A percentile compares a stretch with the other conserved stretches of the same genome.
Evolutionary conservation across 139 green algal genomes (phyloP).

Genomic region (Dunaliella primolecta): DNA sequence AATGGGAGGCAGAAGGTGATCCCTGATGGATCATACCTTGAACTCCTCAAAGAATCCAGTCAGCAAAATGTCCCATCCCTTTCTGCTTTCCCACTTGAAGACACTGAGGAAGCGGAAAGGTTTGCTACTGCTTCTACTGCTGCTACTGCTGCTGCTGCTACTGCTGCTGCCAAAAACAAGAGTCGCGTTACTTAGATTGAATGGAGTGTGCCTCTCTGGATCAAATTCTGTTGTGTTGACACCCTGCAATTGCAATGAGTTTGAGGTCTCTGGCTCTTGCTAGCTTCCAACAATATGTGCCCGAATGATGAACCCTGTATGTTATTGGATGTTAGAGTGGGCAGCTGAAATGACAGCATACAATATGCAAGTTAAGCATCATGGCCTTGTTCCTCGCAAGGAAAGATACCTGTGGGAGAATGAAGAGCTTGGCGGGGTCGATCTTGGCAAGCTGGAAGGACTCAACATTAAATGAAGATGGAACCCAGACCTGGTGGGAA

Average conservation of each 20-base stretch:
- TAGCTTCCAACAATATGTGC: too few species aligned
- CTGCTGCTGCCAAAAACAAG: too few species aligned
- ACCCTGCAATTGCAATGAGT: too few species aligned
- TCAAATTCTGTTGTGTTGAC: not conserved
- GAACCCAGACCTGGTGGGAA: conserved; percentile 34
- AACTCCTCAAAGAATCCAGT: not conserved
- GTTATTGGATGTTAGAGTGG: too few species aligned
- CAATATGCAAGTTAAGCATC: too few species aligned
- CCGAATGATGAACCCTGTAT: too few species aligned
- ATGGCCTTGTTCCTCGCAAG: too few species aligned
- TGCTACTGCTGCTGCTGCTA: not conserved
- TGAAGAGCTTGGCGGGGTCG: conserved; percentile 19
- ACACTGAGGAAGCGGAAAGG: conserved; percentile 30
- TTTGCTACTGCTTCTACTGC: not conserved
- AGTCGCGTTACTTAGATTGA: too few species aligned
- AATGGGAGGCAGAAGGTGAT: too few species aligned
- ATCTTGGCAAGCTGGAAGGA: conserved; percentile 17
- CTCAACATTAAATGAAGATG: conserved; percentile 26
- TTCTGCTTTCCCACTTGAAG: conserved; percentile 25
- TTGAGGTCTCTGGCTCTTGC: too few species aligned
- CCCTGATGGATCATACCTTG: not conserved
- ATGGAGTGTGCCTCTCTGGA: too few species aligned
- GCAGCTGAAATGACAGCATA: too few species aligned
- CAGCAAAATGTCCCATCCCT: conserved; percentile 14
- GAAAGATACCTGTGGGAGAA: conserved; percentile 25